phyloP scores from a whole-genome alignment of 495 filamentous ascomycete genomes.

The Clavariopsis aquatica region DNA sequence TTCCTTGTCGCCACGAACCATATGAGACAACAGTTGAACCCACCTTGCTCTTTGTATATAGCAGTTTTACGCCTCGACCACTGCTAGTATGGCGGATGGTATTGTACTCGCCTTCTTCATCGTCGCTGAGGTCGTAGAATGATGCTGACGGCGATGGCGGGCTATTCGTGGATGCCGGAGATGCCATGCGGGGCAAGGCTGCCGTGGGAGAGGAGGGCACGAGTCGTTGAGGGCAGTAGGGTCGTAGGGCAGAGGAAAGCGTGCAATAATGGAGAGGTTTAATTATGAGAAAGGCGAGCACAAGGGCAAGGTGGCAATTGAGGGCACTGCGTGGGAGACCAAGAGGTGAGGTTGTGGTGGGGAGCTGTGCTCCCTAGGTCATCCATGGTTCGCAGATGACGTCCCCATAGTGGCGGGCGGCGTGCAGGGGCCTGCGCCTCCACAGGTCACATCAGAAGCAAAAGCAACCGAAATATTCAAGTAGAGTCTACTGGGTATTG shows the following conservation, averaged over 20 bases:
- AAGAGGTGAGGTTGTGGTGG: not conserved
- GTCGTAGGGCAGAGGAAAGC: too few species aligned
- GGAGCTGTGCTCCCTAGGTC: not conserved
- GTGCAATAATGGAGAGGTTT: too few species aligned
- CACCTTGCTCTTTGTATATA: slow-evolving; percentile 96
- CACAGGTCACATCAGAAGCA: not conserved
- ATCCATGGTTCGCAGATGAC: slow-evolving; percentile 12
- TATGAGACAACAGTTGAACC: slow-evolving; percentile 26
- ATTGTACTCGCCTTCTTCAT: slow-evolving; percentile 92
- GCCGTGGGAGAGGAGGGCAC: not conserved
- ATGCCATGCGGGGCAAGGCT: slow-evolving; percentile 24
- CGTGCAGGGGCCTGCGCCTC: not conserved
- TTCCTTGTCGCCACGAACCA: not conserved
- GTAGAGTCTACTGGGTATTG: not conserved
- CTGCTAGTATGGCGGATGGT: slow-evolving; percentile 84
- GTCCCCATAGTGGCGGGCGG: slow-evolving; percentile 10
- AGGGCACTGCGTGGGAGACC: not conserved
- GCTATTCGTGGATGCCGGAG: slow-evolving; percentile 22
- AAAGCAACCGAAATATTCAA: not conserved
- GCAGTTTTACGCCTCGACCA: slow-evolving; percentile 86
- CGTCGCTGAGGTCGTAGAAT: slow-evolving; percentile 96
- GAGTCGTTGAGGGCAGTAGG: not conserved
- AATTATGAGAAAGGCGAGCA: too few species aligned
- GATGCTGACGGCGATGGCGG: slow-evolving; percentile 80
- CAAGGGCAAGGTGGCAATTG: not conserved